Conservation (phyloP, 768 basidiomycete species). For the Tricholoma bakamatsutake region DNA sequence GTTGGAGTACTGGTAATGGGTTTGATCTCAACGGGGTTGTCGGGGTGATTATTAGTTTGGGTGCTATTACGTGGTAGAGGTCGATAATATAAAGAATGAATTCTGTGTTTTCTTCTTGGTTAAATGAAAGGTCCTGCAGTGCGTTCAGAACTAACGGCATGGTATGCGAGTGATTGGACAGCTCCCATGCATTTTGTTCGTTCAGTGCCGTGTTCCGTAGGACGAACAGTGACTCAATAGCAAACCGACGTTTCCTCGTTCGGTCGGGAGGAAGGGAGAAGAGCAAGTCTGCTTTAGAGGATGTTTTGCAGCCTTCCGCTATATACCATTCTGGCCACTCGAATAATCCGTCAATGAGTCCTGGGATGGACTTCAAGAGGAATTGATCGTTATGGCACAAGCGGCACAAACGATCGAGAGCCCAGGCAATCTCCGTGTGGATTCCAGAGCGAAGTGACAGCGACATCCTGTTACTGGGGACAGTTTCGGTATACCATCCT, state of each 20-base stretch:
- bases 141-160: slow-evolving; percentile 61
- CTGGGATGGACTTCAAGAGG: slow-evolving; percentile 63
- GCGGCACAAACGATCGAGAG: slow-evolving; percentile 79
- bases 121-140: slow-evolving; percentile 53
- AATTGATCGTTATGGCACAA: slow-evolving; percentile 79
- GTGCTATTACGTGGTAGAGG: slow-evolving; percentile 58
- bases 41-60: slow-evolving; percentile 31
- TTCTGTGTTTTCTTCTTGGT: slow-evolving; percentile 65
- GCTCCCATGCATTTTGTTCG: slow-evolving; percentile 58
- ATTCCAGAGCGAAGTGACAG: slow-evolving; percentile 84
- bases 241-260: slow-evolving; percentile 59
- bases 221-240: slow-evolving; percentile 80
- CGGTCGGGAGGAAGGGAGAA: slow-evolving; percentile 52
- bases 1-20: slow-evolving; percentile 53
- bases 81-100: slow-evolving; percentile 69
- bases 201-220: slow-evolving; percentile 81
- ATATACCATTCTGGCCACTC: slow-evolving; percentile 88
- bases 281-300: slow-evolving; percentile 35
- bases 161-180: slow-evolving; percentile 55
- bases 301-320: slow-evolving; percentile 47
- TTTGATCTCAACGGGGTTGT: slow-evolving; percentile 29
- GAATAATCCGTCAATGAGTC: slow-evolving; percentile 77
- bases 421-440: slow-evolving; percentile 79
- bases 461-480: slow-evolving; percentile 82
- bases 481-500: slow-evolving; percentile 87